Conservation (phyloP, 352 stramenopile genomes). For the Pythium utonaiense region DNA sequence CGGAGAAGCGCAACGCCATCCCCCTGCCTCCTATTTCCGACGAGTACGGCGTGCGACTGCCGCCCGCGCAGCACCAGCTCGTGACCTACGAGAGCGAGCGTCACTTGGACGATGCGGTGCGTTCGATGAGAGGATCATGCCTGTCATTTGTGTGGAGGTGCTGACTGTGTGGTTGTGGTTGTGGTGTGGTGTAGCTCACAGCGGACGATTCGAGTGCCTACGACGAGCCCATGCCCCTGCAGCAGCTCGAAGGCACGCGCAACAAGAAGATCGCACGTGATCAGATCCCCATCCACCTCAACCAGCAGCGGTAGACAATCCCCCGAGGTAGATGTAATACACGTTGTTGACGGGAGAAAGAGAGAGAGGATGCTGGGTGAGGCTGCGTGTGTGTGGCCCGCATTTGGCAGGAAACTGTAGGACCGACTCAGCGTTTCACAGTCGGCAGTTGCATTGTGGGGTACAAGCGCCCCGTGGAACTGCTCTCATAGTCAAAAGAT, state of each 20-base stretch:
- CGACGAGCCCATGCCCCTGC: constrained; percentile 37
- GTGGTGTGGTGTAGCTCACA: not conserved
- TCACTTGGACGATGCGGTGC: constrained; percentile 33
- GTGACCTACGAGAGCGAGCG: constrained; percentile 68
- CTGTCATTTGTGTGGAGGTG: too few relatives aligned
- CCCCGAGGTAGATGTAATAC: not conserved
- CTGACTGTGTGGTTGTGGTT: too few relatives aligned
- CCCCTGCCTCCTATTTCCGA: constrained; percentile 73
- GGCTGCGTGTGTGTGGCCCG: not conserved
- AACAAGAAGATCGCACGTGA: constrained; percentile 75
- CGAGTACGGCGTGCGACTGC: constrained; percentile 80
- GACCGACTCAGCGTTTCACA: not conserved
- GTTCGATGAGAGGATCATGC: constrained; percentile 14
- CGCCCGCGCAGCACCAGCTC: constrained; percentile 64
- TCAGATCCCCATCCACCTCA: constrained; percentile 66
- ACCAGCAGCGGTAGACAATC: constrained; percentile 14
- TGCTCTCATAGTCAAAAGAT: not conserved
- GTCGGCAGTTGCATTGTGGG: not conserved
- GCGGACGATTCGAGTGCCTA: constrained; percentile 22
- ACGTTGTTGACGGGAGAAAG: too few relatives aligned
- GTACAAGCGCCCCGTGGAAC: not conserved
- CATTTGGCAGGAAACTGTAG: constrained; percentile 6
- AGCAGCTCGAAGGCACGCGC: constrained; percentile 49
- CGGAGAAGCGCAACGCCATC: constrained; percentile 79
- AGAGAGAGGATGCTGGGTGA: too few relatives aligned